Evolutionary conservation across 164 flowering plant genomes (phyloP), one percentile per base, ranked within the genome.

Genomic region (Berberis thunbergii): DNA sequence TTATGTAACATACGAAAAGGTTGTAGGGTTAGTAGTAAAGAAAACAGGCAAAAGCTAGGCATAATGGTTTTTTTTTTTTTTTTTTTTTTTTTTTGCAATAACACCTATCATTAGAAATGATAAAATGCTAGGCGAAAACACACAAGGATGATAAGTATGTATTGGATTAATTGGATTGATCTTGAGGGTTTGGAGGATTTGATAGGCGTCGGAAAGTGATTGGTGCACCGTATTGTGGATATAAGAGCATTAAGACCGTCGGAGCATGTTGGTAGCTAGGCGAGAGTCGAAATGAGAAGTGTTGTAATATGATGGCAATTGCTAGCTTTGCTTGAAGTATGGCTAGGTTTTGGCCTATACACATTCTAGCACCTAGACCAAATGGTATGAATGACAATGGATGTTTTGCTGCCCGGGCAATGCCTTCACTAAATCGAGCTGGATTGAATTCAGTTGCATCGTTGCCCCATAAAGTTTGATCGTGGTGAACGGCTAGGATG

Each of bases 401-500:
- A 67, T 89, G 93, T 57, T 80, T 84, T 2, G 96, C 87, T 0
- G 96, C 96, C 0, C 84, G 86, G 62, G 90, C 88, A 52, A 81
- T 90, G 0, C 97, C 99, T 0, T 84, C 83, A 0, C 83, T 49
- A 65, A 94, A 94, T 45, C 99, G 80, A 1, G 64, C 80, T 6
- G 99, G 99, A 64, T 95, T 91, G 79, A 95, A 95, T 13, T 91
- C 94, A 3, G 80, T 81, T 0, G 73, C 96, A 43, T 91, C 97
- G 43, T 69, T 77, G 4, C 97, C 96, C 99, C 99, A 95, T 48
- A 86, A 67, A 3, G 74, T 78, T 26, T 72, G 84, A 65, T 91
- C 97, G 61, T 95, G 97, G 77, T 95, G 99, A 50, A 95, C 80
- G 62, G 97, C 99, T 45, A 95, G 26, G 86, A 95, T 88, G 4